Evolutionary conservation across 768 basidiomycete genomes (phyloP), one percentile per base, ranked within the genome.

Genomic region (Kwoniella sp.): DNA sequence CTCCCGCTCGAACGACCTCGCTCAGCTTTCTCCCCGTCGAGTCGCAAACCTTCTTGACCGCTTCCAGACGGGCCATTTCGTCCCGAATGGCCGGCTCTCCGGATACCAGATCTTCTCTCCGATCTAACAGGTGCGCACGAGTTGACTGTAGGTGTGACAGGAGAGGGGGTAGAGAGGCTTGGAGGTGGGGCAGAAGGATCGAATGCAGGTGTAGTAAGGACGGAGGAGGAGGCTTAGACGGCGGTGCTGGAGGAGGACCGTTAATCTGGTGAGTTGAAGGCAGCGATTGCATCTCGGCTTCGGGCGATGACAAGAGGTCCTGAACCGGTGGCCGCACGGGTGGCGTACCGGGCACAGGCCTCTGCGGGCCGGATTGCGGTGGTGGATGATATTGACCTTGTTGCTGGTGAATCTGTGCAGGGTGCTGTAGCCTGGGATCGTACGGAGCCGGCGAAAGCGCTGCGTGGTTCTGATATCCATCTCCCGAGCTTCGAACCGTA

Each of bases 71-170:
- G 2, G 84, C 87, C 88, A 90, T 93, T 77, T 99, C 95, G 76
- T 99, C 95, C 46, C 84, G 82, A 57, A 99, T 88, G 9, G 93
- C 93, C 37, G 93, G 91, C 72, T 86, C 87, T 3, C 92, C 95
- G 53, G 85, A 81, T 40, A 86, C 81, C 60, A 98, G 82, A 77
- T 96, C 90, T 33, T 81, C 75, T 65, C 89, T 86, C 59, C 91
- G 83, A 37, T 86, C 82, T 36, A 85, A 83, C 49, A 95, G 78
- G 39, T 74, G 73, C 74, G 46, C 78, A 74, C 67, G 87, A 75
- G 40, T 63, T 1, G 52, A 82, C 80, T 62, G 84, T 14, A 76
- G 63, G 3, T 56, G 49, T 3, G 60, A 78, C 10, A 83, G 76
- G 23, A 91, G 76, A n/a, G 86, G 83, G 43, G 81, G 79, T 45